A percentile compares a stretch with the other conserved stretches of the same genome.
phyloP scores from a whole-genome alignment of 2,329 filamentous ascomycete species.

The Botrytis sinoallii region DNA sequence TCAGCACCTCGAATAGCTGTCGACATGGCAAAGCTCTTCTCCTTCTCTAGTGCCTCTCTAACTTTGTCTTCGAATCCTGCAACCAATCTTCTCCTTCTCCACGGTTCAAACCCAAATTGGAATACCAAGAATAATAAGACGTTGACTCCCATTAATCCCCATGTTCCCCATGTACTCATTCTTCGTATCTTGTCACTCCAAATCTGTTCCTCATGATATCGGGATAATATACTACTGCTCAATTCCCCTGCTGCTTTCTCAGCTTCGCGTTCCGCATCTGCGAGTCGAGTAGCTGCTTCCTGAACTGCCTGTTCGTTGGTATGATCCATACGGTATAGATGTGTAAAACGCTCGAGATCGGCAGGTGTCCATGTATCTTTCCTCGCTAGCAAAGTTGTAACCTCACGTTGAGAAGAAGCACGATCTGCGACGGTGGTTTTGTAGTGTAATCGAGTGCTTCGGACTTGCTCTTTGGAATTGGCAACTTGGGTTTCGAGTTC shows the following conservation, averaged over 20 bases:
- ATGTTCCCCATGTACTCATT: constrained; percentile 97
- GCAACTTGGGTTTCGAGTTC: constrained; percentile 58
- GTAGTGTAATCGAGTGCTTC: constrained; percentile 70
- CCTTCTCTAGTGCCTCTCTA: constrained; percentile 54
- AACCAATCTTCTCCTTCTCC: constrained; percentile 78
- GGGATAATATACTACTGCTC: constrained; percentile 77
- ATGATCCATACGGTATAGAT: constrained; percentile 88
- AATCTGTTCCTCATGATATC: constrained; percentile 98
- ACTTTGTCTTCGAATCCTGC: constrained; percentile 79
- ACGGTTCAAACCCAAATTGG: constrained; percentile 89
- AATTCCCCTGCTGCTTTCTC: constrained; percentile 74
- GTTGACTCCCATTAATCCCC: constrained; percentile 96
- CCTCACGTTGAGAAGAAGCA: constrained; percentile 88
- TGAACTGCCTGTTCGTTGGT: constrained; percentile 83
- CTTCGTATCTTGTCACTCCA: constrained; percentile 97
- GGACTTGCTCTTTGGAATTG: constrained; percentile 62
- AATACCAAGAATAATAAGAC: constrained; percentile 83
- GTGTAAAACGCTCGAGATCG: constrained; percentile 93
- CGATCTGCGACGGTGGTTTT: constrained; percentile 80
- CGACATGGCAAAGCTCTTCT: constrained; percentile 23
- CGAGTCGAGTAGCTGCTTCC: constrained; percentile 67
- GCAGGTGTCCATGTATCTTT: constrained; percentile 87
- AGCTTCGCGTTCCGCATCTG: constrained; percentile 72
- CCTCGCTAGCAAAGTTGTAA: constrained; percentile 86
- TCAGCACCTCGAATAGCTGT: constrained; percentile 19